A percentile compares a stretch with the other conserved stretches of the same genome.
These are phyloP conservation scores for Meyerozyma athensensis DNA, from an alignment of 1,139 yeast genomes.

Conservation along the genomic window DNA sequence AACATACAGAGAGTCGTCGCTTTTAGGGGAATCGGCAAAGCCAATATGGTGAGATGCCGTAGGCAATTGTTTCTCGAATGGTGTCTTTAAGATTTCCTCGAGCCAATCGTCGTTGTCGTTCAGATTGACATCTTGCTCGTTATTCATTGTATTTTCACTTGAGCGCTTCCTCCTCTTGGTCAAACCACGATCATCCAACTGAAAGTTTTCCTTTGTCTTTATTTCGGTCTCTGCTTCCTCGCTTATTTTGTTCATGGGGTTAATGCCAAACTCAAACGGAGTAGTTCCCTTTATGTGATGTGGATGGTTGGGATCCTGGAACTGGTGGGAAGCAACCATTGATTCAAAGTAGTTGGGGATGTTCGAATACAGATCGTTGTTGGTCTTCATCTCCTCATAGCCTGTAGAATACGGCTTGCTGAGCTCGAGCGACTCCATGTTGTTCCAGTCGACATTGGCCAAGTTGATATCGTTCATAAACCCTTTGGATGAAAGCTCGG, in stretches of 20 bases:
- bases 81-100: slow-evolving; percentile 58
- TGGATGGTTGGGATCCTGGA: slow-evolving; percentile 32
- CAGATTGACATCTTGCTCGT: neutral
- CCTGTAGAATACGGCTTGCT: slow-evolving; percentile 7
- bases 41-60: slow-evolving; percentile 55
- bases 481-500: slow-evolving; percentile 18
- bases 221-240: neutral
- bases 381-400: slow-evolving; percentile 3
- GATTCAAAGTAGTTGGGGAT: slow-evolving; percentile 8
- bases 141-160: neutral
- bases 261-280: slow-evolving; percentile 34
- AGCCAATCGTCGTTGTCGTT: slow-evolving; percentile 54
- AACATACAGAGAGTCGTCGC: slow-evolving; percentile 7
- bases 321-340: slow-evolving; percentile 23
- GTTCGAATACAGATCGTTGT: neutral
- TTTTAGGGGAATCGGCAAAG: slow-evolving; percentile 36
- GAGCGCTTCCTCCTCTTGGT: neutral
- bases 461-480: slow-evolving; percentile 15
- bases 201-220: neutral
- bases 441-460: slow-evolving; percentile 32
- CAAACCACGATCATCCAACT: neutral
- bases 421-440: slow-evolving; percentile 28
- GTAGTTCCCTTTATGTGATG: slow-evolving; percentile 35
- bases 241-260: slow-evolving; percentile 22
- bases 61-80: slow-evolving; percentile 51